Evolutionary conservation across 2,329 filamentous ascomycete genomes (phyloP).

Genomic region (Arthroderma sp.): DNA sequence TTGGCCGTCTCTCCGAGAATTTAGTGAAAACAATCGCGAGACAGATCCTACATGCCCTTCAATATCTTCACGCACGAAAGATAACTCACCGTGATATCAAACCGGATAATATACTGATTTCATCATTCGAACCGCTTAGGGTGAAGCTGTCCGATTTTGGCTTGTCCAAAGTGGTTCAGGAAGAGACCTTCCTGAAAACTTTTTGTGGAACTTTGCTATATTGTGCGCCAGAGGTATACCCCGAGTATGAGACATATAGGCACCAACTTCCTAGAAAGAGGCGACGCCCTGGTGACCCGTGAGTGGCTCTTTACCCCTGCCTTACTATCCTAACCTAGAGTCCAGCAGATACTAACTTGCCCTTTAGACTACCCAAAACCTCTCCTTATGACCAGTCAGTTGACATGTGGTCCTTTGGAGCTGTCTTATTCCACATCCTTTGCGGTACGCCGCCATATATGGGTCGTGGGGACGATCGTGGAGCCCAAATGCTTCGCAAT

Average conservation of each 20-base stretch:
- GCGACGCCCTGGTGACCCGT: slow-evolving; percentile 40
- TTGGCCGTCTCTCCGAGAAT: slow-evolving; percentile 51
- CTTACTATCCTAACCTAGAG: neutral
- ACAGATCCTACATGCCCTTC: slow-evolving; percentile 61
- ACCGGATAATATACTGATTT: slow-evolving; percentile 84
- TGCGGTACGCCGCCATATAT: slow-evolving; percentile 69
- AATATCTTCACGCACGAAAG: slow-evolving; percentile 72
- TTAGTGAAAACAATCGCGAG: slow-evolving; percentile 57
- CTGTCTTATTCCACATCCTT: slow-evolving; percentile 79
- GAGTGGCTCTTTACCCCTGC: slow-evolving; percentile 13
- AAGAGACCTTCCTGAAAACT: slow-evolving; percentile 84
- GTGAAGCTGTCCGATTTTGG: slow-evolving; percentile 96
- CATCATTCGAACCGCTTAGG: slow-evolving; percentile 55
- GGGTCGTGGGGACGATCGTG: slow-evolving; percentile 60
- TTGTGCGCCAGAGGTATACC: slow-evolving; percentile 93
- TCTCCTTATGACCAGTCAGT: slow-evolving; percentile 77
- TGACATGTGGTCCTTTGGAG: slow-evolving; percentile 92
- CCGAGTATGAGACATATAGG: slow-evolving; percentile 57
- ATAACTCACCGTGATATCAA: slow-evolving; percentile 99
- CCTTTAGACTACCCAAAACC: slow-evolving; percentile 33
- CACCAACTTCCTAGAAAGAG: slow-evolving; percentile 49
- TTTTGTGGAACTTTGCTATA: slow-evolving; percentile 95
- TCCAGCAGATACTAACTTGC: neutral
- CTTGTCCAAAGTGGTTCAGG: slow-evolving; percentile 83
- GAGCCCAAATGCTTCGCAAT: slow-evolving; percentile 61